Evolutionary conservation across 2,329 filamentous ascomycete genomes (phyloP).

Genomic region (Monascus ruber): DNA sequence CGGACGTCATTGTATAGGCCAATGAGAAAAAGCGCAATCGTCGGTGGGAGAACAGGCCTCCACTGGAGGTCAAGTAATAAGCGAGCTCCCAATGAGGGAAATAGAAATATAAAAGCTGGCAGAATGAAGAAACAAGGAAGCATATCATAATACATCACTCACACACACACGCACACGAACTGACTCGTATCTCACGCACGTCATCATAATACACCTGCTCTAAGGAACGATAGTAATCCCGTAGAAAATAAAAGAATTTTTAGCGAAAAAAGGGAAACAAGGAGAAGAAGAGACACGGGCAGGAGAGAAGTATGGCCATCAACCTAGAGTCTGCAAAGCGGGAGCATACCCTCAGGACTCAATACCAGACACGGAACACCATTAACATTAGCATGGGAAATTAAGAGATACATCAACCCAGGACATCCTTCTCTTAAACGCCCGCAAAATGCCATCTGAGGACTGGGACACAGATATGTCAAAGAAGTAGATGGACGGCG

Average conservation of each 20-base stretch:
- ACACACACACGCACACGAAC: background rate
- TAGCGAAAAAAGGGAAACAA: constrained; percentile 1
- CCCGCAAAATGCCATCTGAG: background rate
- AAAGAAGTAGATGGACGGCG: background rate
- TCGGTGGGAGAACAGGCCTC: no score
- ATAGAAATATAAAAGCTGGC: no score
- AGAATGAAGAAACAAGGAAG: no score
- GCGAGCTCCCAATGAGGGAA: no score
- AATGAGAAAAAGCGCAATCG: no score
- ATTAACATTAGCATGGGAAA: background rate
- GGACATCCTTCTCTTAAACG: background rate
- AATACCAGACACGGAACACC: no score
- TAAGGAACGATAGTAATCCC: constrained; percentile 1
- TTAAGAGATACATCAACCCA: constrained; percentile 2
- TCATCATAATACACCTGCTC: constrained; percentile 12
- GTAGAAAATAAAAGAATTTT: constrained; percentile 2
- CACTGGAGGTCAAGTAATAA: no score
- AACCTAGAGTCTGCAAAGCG: no score
- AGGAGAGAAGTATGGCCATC: no score
- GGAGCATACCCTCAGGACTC: no score
- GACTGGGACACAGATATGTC: background rate
- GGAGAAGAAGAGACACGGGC: background rate
- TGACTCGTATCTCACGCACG: constrained; percentile 6
- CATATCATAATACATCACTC: no score
- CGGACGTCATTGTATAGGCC: no score